Percentiles rank a stretch among this genome's conserved stretches.
Evolutionary conservation across 2,329 filamentous ascomycete genomes (phyloP).

Genomic region (Fusarium nematophilum): DNA sequence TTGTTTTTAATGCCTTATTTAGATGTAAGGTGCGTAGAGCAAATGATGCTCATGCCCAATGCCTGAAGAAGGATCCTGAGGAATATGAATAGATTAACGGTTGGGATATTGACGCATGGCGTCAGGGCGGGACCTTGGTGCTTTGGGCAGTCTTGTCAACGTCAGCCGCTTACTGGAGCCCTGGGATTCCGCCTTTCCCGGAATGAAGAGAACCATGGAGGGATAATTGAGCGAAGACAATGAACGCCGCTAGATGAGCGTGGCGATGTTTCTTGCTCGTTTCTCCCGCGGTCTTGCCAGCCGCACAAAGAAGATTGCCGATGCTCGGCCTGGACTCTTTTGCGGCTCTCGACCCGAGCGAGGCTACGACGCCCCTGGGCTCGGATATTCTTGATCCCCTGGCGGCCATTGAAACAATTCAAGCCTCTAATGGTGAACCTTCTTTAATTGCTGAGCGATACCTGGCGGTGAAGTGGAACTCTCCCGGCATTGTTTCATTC

Average conservation of each 20-base stretch:
- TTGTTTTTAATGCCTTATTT: constrained; percentile 1
- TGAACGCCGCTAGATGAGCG: too few relatives aligned
- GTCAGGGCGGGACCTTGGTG: constrained; percentile 2
- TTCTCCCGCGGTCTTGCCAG: neutral
- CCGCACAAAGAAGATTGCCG: neutral
- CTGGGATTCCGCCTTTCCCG: neutral
- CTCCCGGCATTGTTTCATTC: constrained; percentile 13
- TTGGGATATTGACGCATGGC: constrained; percentile 1
- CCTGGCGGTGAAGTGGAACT: constrained; percentile 29
- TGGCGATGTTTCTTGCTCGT: neutral
- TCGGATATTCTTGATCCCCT: neutral
- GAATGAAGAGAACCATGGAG: constrained; percentile 2
- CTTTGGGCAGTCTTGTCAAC: neutral
- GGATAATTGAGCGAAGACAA: too few relatives aligned
- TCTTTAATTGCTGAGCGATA: neutral
- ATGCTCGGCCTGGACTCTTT: neutral
- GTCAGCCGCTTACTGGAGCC: neutral
- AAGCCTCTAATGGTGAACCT: neutral
- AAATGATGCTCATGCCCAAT: constrained; percentile 3
- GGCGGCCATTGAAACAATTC: constrained; percentile 1
- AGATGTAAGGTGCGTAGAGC: neutral
- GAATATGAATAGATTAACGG: constrained; percentile 1
- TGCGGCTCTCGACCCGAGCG: neutral
- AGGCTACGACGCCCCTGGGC: neutral
- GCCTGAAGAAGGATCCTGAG: neutral